Conservation (phyloP, 371 early-diverging fungal species). For the Lichtheimia corymbifera region DNA sequence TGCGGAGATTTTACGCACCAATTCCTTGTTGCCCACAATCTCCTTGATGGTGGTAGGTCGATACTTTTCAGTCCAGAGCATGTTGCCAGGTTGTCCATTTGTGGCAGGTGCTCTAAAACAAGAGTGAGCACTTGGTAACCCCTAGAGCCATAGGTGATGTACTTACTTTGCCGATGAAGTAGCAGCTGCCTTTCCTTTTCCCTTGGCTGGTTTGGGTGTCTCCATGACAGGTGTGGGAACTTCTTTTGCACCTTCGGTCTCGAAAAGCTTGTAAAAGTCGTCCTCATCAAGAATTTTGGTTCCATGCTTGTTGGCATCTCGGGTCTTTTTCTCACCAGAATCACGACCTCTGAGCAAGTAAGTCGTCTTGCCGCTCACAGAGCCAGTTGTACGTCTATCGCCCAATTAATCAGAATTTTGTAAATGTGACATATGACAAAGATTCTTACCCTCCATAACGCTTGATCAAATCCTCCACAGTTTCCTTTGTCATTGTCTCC, state of each 20-base stretch:
- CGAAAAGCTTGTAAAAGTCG: constrained; percentile 81
- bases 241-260: constrained; percentile 38
- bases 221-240: constrained; percentile 18
- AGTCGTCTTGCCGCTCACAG: constrained; percentile 88
- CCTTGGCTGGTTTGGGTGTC: neutral
- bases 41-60: constrained; percentile 83
- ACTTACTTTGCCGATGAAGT: neutral
- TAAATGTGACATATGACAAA: neutral
- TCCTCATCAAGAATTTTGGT: constrained; percentile 89
- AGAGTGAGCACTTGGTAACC: neutral
- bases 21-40: constrained; percentile 89
- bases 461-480: constrained; percentile 86
- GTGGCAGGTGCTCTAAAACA: neutral
- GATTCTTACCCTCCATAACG: constrained; percentile 81
- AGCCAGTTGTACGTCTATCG: constrained; percentile 77
- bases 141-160: too few relatives aligned
- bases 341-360: constrained; percentile 93
- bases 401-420: neutral
- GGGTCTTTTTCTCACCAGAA: constrained; percentile 90
- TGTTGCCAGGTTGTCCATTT: neutral
- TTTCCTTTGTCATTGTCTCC: constrained; percentile 68
- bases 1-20: constrained; percentile 64
- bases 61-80: constrained; percentile 98
- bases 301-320: constrained; percentile 78
- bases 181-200: too few relatives aligned